Conservation (phyloP, 352 stramenopile genomes). For the Aphanomyces euteiches region DNA sequence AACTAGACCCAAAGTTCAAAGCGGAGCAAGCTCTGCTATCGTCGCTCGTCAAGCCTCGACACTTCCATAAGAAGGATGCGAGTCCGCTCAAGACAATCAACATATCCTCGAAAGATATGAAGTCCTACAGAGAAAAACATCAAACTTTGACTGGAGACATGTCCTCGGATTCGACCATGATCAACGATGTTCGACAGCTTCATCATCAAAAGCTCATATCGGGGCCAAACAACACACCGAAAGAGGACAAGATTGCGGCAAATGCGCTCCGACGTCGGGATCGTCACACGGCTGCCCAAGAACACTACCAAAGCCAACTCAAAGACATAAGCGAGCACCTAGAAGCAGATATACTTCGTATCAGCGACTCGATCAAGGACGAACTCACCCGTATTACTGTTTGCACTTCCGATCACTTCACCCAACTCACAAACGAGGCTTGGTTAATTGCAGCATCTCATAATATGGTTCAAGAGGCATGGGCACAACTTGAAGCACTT, state of each 20-base stretch:
- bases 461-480: slow-evolving; percentile 41
- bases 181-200: slow-evolving; percentile 54
- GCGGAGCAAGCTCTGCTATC: slow-evolving; percentile 17
- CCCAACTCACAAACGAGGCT: slow-evolving; percentile 36
- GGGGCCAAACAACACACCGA: slow-evolving; percentile 29
- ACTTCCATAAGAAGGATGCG: slow-evolving; percentile 23
- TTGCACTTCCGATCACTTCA: slow-evolving; percentile 31
- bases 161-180: slow-evolving; percentile 32
- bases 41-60: slow-evolving; percentile 24
- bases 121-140: slow-evolving; percentile 33
- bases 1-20: slow-evolving; percentile 30
- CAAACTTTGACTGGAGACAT: slow-evolving; percentile 31
- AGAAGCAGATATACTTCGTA: slow-evolving; percentile 48
- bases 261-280: slow-evolving; percentile 57
- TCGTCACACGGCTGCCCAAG: slow-evolving; percentile 50
- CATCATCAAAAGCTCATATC: slow-evolving; percentile 39
- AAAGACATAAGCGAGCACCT: slow-evolving; percentile 62
- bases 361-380: slow-evolving; percentile 59
- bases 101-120: slow-evolving; percentile 29
- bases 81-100: slow-evolving; percentile 21
- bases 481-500: slow-evolving; percentile 41
- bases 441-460: slow-evolving; percentile 44
- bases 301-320: slow-evolving; percentile 46
- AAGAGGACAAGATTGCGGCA: slow-evolving; percentile 45
- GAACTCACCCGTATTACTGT: slow-evolving; percentile 42